These are phyloP conservation scores for Xylariaceae sp. DNA, from an alignment of 2,329 filamentous ascomycete genomes.

Conservation along the genomic window DNA sequence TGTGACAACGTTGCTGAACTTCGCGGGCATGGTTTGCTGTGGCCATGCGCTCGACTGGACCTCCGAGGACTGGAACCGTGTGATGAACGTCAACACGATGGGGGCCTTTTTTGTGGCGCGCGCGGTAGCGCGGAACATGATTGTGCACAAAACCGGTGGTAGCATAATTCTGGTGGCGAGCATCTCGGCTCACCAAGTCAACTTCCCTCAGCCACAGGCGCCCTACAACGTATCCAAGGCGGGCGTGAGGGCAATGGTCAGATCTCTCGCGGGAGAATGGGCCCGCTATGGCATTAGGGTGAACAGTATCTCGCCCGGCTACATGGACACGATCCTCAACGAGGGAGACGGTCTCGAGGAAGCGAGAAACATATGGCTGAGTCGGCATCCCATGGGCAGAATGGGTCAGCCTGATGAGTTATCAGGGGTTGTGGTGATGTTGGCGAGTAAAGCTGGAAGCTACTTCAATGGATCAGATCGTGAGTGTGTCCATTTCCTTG, in stretches of 20 bases:
- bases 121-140: slow-evolving; percentile 53
- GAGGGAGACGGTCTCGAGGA: slow-evolving; percentile 54
- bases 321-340: slow-evolving; percentile 73
- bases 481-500: slow-evolving; percentile 5
- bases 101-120: slow-evolving; percentile 67
- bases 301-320: slow-evolving; percentile 66
- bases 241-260: slow-evolving; percentile 57
- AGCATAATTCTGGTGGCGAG: slow-evolving; percentile 62
- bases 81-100: slow-evolving; percentile 67
- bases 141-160: slow-evolving; percentile 45
- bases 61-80: slow-evolving; percentile 53
- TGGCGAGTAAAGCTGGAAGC: slow-evolving; percentile 55
- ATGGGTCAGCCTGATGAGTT: slow-evolving; percentile 62
- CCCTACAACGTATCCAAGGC: slow-evolving; percentile 71
- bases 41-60: slow-evolving; percentile 56
- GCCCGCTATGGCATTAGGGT: slow-evolving; percentile 63
- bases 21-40: slow-evolving; percentile 64
- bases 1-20: slow-evolving; percentile 55
- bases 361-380: slow-evolving; percentile 51
- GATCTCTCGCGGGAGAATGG: slow-evolving; percentile 68
- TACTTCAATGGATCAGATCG: slow-evolving; percentile 65
- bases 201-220: slow-evolving; percentile 66
- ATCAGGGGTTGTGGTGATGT: slow-evolving; percentile 55
- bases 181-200: slow-evolving; percentile 63
- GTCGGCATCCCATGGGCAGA: slow-evolving; percentile 56